A percentile compares a stretch with the other conserved stretches of the same genome.
These are phyloP conservation scores for Paramyrothecium roridum DNA, from an alignment of 2,329 filamentous ascomycete genomes.

Conservation along the genomic window DNA sequence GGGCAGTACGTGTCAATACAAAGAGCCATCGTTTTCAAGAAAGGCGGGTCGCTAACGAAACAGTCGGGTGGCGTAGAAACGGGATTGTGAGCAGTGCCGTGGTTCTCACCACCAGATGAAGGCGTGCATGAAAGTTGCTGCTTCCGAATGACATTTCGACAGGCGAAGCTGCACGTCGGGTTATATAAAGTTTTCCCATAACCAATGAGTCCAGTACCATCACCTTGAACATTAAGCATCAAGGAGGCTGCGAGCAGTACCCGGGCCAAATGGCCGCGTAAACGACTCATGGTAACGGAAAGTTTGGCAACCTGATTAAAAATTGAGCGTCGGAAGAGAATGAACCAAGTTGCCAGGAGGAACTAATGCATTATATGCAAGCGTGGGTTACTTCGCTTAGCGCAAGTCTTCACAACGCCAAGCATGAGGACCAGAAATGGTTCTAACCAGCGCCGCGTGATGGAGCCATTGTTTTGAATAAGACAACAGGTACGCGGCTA, in stretches of 20 bases:
- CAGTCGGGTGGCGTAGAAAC: constrained; percentile 20
- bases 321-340: too few species aligned
- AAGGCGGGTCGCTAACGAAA: constrained; percentile 21
- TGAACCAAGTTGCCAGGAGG: too few species aligned
- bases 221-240: not conserved
- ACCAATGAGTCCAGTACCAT: constrained; percentile 27
- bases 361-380: too few species aligned
- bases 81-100: constrained; percentile 19
- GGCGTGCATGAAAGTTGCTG: constrained; percentile 26
- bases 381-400: too few species aligned
- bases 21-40: constrained; percentile 28
- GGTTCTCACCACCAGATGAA: constrained; percentile 10
- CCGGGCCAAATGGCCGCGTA: not conserved
- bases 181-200: constrained; percentile 31
- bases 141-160: constrained; percentile 22
- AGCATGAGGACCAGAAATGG: too few species aligned
- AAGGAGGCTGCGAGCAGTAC: not conserved
- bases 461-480: too few species aligned
- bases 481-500: too few species aligned
- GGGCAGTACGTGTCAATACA: constrained; percentile 29
- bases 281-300: not conserved
- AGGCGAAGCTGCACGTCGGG: constrained; percentile 31
- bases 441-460: too few species aligned
- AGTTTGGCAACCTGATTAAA: not conserved
- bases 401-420: too few species aligned